Evolutionary conservation across 1,284 basidiomycete species (phyloP), one percentile per base, ranked within the genome.

Genomic region (Austroboletus novae-zelandiae): DNA sequence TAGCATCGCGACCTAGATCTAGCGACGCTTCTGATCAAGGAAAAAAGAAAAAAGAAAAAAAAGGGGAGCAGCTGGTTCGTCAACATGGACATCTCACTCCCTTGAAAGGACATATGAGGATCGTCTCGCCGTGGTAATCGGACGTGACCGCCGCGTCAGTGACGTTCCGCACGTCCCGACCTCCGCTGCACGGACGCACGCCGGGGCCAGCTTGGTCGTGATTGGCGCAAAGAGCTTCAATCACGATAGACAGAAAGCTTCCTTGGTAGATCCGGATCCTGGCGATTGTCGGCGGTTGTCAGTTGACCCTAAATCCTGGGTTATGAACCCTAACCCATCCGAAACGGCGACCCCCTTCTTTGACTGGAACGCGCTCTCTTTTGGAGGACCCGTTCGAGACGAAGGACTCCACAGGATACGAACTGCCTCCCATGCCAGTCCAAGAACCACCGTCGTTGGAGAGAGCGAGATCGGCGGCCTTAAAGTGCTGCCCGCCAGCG

Each of bases 91-190:
- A 51, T 42, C 40, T 37, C 25, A 18, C 51, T 34, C 51, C 57
- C 48, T 35, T 48, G 60, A 58, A 50, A 51, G 53, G 62, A 48
- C 56, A 65, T 63, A 65, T 65, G 59, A 59, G 48, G n/a, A n/a
- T 37, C 27, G 36, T 35, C 45, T 41, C 57, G 35, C 61, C 60
- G 61, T 65, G 61, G 62, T 51, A 47, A 54, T 61, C 60, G 60
- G 62, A 45, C 30, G 30, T 30, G 41, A 9, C 17, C 37, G 13
- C 36, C 51, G 58, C 41, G 20, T 59, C 54, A 49, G 43, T 43
- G 34, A 30, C 51, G 37, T 53, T 62, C 56, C 61, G 45, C 36
- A 17, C 25, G 27, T 44, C 25, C 57, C 60, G 54, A 6, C 39
- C 23, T 7, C 25, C 23, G 13, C 13, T 23, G 23, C 40, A 40